Evolutionary conservation across 2,329 filamentous ascomycete species (phyloP).

Genomic region (Coniochaeta sp.): DNA sequence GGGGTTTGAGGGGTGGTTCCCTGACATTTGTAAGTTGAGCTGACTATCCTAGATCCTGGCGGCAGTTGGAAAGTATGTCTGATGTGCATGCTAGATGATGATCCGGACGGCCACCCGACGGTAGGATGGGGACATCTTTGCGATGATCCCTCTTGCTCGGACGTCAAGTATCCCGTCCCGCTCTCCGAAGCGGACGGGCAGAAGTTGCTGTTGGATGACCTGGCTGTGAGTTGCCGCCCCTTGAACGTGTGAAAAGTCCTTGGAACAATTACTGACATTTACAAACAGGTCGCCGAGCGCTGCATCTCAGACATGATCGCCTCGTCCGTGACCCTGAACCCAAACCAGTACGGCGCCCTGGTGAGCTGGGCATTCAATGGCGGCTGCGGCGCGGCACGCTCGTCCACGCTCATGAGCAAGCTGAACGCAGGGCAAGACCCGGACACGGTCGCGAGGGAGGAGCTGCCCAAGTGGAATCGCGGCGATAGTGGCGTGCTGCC

Average conservation of each 20-base stretch:
- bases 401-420: slow-evolving; percentile 30
- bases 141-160: slow-evolving; percentile 28
- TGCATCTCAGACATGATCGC: slow-evolving; percentile 29
- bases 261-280: too few relatives aligned
- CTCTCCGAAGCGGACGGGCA: slow-evolving; percentile 31
- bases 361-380: slow-evolving; percentile 45
- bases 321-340: slow-evolving; percentile 30
- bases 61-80: background rate
- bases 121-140: slow-evolving; percentile 45
- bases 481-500: slow-evolving; percentile 28
- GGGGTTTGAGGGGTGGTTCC: slow-evolving; percentile 1
- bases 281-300: slow-evolving; percentile 21
- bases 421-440: slow-evolving; percentile 35
- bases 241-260: too few relatives aligned
- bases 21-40: background rate
- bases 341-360: slow-evolving; percentile 44
- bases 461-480: slow-evolving; percentile 41
- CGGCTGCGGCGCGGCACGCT: slow-evolving; percentile 31
- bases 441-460: slow-evolving; percentile 30
- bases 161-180: slow-evolving; percentile 37
- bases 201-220: slow-evolving; percentile 29
- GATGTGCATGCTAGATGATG: slow-evolving; percentile 15
- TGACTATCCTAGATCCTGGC: too few relatives aligned
- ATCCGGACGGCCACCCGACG: slow-evolving; percentile 37
- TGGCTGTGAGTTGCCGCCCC: slow-evolving; percentile 13